Base-by-base conservation (phyloP, 495 filamentous ascomycete genomes). In the Penicillium alfredii region DNA sequence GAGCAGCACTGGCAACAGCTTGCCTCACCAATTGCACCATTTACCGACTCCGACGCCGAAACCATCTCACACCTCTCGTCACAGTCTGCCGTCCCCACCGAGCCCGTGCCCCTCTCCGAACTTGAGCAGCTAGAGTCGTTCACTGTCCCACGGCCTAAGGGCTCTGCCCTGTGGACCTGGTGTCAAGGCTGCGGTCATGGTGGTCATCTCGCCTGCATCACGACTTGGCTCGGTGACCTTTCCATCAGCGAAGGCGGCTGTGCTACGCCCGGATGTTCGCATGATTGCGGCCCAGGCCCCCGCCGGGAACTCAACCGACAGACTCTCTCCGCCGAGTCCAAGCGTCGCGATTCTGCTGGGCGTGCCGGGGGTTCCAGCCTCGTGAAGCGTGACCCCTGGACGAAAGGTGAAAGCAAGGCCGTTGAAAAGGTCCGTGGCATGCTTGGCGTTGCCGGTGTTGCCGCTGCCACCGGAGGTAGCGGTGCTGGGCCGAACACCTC, bases 161-260 rank as follows among this genome's bases (percentile, higher is more conserved):
- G 56, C 22, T 51, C 61, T 15, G 49, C 52, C 12, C 51, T 75
- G 7, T 88, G 82, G 82, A 76, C 71, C 49, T 81, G 76, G 66
- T 89, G 84, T 43, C 77, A 82, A 37, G 74, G 77, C 25, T 89
- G 84, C 40, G 78, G 77, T 12, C 84, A 89, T 44, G 82, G 83
- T 29, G 84, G 83, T 4, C 84, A 89, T 56, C 56, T 74, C 1
- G 72, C 71, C 14, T 89, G 84, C 45, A 69, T 88, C 30, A 66
- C 68, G 30, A 72, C 66, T 3, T 89, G 84, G 84, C 77, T 83
- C 33, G 56, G 56, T 28, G 73, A 73, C 24, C 39, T 58, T 11
- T 63, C 68, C 10, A 68, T 69, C 14, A 78, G 71, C 38, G 81
- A 80, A 40, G 83, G 84, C n/a, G 80, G 69, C 30, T 89, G 84